Percentiles rank a stretch among this genome's conserved stretches.
Conservation (phyloP, 352 stramenopile genomes). For the Phytophthora sp. region DNA sequence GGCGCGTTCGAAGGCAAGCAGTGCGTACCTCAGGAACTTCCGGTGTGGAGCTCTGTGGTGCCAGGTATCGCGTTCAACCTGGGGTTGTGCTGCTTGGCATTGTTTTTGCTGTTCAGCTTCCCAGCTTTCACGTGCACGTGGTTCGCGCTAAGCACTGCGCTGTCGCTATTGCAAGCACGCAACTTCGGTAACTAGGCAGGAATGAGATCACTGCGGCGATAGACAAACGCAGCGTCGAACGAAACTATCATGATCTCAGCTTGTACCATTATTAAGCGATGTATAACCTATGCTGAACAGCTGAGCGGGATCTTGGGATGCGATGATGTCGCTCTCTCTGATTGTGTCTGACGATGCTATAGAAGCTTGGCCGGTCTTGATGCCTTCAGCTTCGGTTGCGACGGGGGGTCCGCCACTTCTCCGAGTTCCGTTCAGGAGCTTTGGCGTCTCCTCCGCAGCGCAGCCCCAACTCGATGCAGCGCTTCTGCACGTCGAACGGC, state of each 20-base stretch:
- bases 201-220: background rate
- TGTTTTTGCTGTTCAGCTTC: conserved; percentile 37
- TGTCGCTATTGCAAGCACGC: conserved; percentile 56
- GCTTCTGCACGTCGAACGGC: conserved; percentile 46
- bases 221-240: background rate
- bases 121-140: conserved; percentile 40
- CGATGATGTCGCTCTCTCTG: background rate
- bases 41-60: conserved; percentile 34
- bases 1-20: conserved; percentile 49
- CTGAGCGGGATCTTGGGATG: background rate
- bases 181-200: conserved; percentile 50
- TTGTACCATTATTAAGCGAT: conserved; percentile 5
- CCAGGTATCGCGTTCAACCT: conserved; percentile 50
- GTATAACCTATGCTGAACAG: conserved; percentile 3
- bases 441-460: conserved; percentile 44
- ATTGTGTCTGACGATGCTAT: too few relatives aligned
- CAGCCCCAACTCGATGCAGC: conserved; percentile 62
- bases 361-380: background rate
- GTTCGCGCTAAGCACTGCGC: conserved; percentile 47
- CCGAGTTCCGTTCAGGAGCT: conserved; percentile 42
- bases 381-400: conserved; percentile 2
- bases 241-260: conserved; percentile 3
- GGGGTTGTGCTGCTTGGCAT: conserved; percentile 36
- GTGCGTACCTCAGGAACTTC: conserved; percentile 35
- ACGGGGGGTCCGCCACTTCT: conserved; percentile 43